These are phyloP conservation scores for Sphaerostilbella broomeana DNA, from an alignment of 2,329 filamentous ascomycete species.

Conservation along the genomic window DNA sequence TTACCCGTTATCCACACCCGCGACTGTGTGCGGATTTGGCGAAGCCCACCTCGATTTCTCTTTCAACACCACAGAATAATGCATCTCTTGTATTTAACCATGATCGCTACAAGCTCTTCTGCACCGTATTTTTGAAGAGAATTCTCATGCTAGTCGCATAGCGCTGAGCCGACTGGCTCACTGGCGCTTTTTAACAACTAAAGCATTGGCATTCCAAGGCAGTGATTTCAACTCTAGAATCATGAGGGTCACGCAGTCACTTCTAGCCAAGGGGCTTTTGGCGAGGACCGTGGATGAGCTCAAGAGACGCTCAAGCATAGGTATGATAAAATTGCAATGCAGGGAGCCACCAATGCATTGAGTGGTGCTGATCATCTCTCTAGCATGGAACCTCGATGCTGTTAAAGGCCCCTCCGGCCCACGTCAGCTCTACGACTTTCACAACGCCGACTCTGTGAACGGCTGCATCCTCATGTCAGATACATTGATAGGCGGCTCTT, in stretches of 20 bases:
- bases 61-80: slow-evolving; percentile 1
- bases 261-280: slow-evolving; percentile 48
- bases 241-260: slow-evolving; percentile 43
- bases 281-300: slow-evolving; percentile 55
- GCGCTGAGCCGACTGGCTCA: slow-evolving; percentile 26
- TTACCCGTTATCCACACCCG: not conserved
- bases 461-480: slow-evolving; percentile 78
- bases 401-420: slow-evolving; percentile 59
- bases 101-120: not conserved
- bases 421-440: slow-evolving; percentile 59
- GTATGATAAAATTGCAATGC: slow-evolving; percentile 26
- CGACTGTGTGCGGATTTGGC: not conserved
- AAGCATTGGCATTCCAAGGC: too few relatives aligned
- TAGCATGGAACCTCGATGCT: slow-evolving; percentile 64
- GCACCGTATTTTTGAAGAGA: not conserved
- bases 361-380: not conserved
- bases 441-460: slow-evolving; percentile 37
- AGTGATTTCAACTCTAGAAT: too few relatives aligned
- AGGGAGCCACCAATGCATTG: not conserved
- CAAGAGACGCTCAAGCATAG: slow-evolving; percentile 48
- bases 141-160: slow-evolving; percentile 18
- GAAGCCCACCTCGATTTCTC: not conserved
- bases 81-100: not conserved
- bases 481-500: slow-evolving; percentile 78
- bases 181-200: not conserved